phyloP scores from a whole-genome alignment of 805 yeast genomes.

The Babjeviella inositovora region DNA sequence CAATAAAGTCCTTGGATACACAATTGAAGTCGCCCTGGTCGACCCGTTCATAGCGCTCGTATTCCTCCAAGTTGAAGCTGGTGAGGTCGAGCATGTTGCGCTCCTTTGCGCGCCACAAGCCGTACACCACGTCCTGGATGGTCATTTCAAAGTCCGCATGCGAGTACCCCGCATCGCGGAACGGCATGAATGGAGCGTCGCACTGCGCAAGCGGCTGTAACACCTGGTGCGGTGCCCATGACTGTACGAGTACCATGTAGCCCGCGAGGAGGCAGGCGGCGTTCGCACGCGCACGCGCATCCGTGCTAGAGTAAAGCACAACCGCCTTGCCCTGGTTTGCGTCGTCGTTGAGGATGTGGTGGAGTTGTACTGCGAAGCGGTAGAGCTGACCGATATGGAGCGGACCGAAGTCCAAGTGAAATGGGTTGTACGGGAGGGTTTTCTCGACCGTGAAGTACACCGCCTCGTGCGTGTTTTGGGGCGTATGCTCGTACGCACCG shows the following conservation, averaged over 20 bases:
- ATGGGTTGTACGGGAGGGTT: constrained; percentile 82
- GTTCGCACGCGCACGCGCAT: constrained; percentile 72
- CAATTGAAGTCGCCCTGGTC: constrained; percentile 95
- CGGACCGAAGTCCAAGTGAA: constrained; percentile 95
- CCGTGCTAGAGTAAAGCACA: constrained; percentile 75
- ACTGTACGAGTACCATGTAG: constrained; percentile 87
- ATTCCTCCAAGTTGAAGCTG: constrained; percentile 78
- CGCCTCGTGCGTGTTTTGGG: constrained; percentile 56
- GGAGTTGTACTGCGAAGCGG: constrained; percentile 88
- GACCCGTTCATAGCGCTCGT: constrained; percentile 87
- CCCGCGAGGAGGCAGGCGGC: constrained; percentile 91
- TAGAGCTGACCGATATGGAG: constrained; percentile 85
- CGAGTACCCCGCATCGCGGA: constrained; percentile 95
- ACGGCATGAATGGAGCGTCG: constrained; percentile 87
- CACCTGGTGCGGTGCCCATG: constrained; percentile 98
- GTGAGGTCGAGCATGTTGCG: constrained; percentile 78
- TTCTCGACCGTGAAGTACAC: constrained; percentile 90
- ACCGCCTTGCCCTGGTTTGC: constrained; percentile 77
- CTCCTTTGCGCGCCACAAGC: constrained; percentile 95
- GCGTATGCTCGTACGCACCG: constrained; percentile 75
- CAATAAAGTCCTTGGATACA: constrained; percentile 84
- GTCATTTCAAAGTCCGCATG: constrained; percentile 88
- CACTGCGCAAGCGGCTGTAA: constrained; percentile 86
- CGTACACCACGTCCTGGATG: constrained; percentile 90
- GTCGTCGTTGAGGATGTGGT: constrained; percentile 78